Base-by-base conservation (phyloP, 352 stramenopile species). In the Thalassiosira livingstoniorum region DNA sequence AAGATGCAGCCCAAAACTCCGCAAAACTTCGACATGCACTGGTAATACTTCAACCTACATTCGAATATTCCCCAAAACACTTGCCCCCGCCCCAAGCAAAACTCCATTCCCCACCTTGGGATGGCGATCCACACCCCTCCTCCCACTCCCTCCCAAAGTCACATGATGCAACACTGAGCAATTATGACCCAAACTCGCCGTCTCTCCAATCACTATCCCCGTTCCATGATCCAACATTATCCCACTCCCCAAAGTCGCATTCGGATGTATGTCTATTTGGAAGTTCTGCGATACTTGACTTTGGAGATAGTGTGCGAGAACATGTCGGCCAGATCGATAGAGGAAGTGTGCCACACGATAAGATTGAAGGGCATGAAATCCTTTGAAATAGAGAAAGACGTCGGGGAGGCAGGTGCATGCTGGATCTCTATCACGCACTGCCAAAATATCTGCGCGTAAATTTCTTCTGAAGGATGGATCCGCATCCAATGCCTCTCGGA, bases 141-240 rank as follows among this genome's bases (percentile, higher is more conserved):
- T 95, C 4, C 92, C 92, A 60, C 78, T 94, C 32, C 91, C 91
- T 18, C 93, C 93, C 3, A 96, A 71, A 23, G 93, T 96, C 0
- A 96, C 93, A 57, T 92, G 87, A 84, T 96, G 92, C 11, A 96
- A 54, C 65, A 96, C 92, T 4, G 83, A 93, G 72, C 90, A 94
- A 78, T 96, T 92, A 35, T 95, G 74, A 21, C 93, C 93, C 11
- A 96, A 61, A 45, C 86, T 70, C 29, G 93, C 91, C 47, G 93
- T 96, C 73, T 95, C 91, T 25, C 93, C 93, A 68, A 96, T 93
- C 0, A 96, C 92, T 63, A 96, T 89, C 13, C 93, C 91, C 29
- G 88, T 93, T 7, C 80, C 91, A 74, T 91, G 83, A 83, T 90
- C 87, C 31, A 92, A 75, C 79, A 92, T 87, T 10, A 92, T 86